These are phyloP conservation scores for Isoetes taiwanensis DNA, from an alignment of 75 land plant genomes.

Conservation along the genomic window DNA sequence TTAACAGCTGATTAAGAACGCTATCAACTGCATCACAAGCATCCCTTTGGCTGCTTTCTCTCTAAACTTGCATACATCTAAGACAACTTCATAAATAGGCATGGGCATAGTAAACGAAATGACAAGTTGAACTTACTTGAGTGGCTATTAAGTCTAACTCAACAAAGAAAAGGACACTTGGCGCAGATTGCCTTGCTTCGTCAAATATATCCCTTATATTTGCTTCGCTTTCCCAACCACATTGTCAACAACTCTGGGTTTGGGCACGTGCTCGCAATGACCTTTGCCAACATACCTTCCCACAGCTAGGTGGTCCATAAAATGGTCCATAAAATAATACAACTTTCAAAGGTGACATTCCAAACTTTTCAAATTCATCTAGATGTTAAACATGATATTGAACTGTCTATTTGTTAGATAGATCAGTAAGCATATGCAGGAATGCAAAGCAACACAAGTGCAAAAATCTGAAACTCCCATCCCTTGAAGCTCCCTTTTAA, in stretches of 20 bases:
- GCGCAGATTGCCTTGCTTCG: constrained; percentile 5
- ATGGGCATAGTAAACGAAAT: not conserved
- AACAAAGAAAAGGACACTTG: constrained; percentile 4
- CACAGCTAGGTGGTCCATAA: constrained; percentile 4
- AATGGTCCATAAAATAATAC: too few species aligned
- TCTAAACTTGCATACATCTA: not conserved
- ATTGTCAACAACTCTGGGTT: not conserved
- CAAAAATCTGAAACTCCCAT: not conserved
- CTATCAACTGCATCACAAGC: constrained; percentile 1
- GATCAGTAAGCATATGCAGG: too few species aligned
- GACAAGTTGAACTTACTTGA: not conserved
- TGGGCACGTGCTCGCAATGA: not conserved
- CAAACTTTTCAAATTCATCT: constrained; percentile 6
- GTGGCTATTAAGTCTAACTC: constrained; percentile 2
- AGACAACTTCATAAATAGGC: not conserved
- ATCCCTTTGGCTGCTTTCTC: not conserved
- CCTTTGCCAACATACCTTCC: not conserved
- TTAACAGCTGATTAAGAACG: constrained; percentile 4
- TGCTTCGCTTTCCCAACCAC: constrained; percentile 5
- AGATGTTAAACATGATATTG: not conserved
- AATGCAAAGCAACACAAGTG: not conserved
- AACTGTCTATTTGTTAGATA: too few species aligned
- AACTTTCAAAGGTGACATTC: not conserved
- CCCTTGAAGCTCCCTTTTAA: constrained; percentile 7
- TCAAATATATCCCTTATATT: not conserved